A percentile compares a stretch with the other conserved stretches of the same genome.
These are phyloP conservation scores for Bacidia rubella DNA, from an alignment of 495 filamentous ascomycete genomes.

Conservation along the genomic window DNA sequence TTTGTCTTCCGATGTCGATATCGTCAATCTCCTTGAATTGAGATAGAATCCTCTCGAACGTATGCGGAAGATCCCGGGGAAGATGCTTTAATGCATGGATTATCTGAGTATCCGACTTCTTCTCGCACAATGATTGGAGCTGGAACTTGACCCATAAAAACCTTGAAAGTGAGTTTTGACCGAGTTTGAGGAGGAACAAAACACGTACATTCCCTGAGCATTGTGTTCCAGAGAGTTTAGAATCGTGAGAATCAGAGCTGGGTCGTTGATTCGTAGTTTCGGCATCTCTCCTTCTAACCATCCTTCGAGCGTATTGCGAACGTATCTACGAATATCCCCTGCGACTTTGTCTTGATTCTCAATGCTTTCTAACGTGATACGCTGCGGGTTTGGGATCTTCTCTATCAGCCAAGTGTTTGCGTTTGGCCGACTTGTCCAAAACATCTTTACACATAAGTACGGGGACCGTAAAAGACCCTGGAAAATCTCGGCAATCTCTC, in stretches of 20 bases:
- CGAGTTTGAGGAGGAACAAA: not conserved
- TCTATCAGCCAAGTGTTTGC: not conserved
- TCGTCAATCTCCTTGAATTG: not conserved
- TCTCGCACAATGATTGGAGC: constrained; percentile 17
- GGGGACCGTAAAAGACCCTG: not conserved
- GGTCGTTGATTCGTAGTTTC: constrained; percentile 1
- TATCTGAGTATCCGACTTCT: constrained; percentile 16
- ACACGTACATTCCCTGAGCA: not conserved
- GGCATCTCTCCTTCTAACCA: not conserved
- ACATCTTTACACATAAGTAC: not conserved
- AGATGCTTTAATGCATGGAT: constrained; percentile 13
- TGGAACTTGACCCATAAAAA: constrained; percentile 24
- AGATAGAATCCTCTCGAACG: constrained; percentile 10
- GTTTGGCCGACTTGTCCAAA: constrained; percentile 1
- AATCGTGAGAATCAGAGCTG: not conserved
- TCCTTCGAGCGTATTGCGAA: constrained; percentile 2
- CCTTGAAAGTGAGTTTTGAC: constrained; percentile 7
- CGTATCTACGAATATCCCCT: constrained; percentile 1
- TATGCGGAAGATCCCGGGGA: constrained; percentile 12
- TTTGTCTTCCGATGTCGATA: not conserved
- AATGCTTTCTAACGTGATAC: not conserved
- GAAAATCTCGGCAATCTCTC: not conserved
- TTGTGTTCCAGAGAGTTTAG: constrained; percentile 1
- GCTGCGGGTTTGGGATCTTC: not conserved
- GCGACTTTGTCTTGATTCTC: not conserved